Base-by-base conservation (phyloP, 2,329 filamentous ascomycete genomes). In the Aspergillus floridensis region DNA sequence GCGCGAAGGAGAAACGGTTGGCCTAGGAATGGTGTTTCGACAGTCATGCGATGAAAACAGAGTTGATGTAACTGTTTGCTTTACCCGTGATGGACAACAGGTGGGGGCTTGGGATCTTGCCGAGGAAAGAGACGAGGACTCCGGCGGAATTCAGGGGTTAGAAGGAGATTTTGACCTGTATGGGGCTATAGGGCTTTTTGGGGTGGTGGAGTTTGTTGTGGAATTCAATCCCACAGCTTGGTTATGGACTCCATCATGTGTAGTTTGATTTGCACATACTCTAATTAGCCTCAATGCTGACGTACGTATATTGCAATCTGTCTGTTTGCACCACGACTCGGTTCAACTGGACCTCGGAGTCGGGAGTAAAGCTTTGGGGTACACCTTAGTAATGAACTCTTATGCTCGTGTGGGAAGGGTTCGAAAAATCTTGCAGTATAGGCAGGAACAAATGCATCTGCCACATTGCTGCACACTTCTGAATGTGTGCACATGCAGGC, bases 101-200 rank as follows among this genome's bases (percentile, higher is more conserved):
- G 79, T 76, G 21, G 82, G 79, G 0, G 76, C 77, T 2, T 88
- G 86, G 86, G 77, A 86, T 70, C 73, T 87, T 29, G 82, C 86
- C 63, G 85, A 88, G 68, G 83, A 88, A 71, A 66, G 80, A 48
- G 85, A 88, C 71, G 70, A 69, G 52, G 79, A 81, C 66, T 59
- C 87, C 81, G 66, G 88, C 77, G 52, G 86, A 81, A 46, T 90
- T 80, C 29, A 86, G 82, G 65, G 89, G 79, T 71, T 92, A 81
- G 72, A 91, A 86, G 68, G 89, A 79, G 70, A 92, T 85, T 66
- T 89, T 63, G 85, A 88, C 70, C 64, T 88, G 49, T 84, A 86
- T 69, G 81, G 80, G 47, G 84, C 85, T 2, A 76, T 88, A 57
- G 86, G 86, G 3, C 73, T 85, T 22, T 88, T 86, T 72, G 86